Percentiles rank a stretch among this genome's conserved stretches.
phyloP scores from a whole-genome alignment of 148 eudicot species.

The Rhododendron simsii region DNA sequence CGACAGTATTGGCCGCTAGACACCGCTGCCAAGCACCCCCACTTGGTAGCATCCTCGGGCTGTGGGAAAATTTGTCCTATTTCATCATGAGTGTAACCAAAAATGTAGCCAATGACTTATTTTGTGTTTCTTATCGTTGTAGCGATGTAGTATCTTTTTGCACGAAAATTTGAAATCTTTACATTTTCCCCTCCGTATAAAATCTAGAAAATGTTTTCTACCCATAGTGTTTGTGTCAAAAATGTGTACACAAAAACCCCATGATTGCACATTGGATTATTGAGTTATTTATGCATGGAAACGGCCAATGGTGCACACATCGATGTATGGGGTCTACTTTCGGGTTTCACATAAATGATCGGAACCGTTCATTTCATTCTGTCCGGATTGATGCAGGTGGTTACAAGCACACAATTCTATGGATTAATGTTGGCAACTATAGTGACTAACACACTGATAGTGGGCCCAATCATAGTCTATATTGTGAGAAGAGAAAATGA shows the following conservation, averaged over 20 bases:
- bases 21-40: too few species aligned
- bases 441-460: conserved; percentile 54
- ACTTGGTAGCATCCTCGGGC: too few species aligned
- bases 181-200: background rate
- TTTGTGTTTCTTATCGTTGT: background rate
- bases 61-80: too few species aligned
- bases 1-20: too few species aligned
- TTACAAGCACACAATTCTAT: conserved; percentile 28
- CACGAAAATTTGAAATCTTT: background rate
- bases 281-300: background rate
- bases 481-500: conserved; percentile 45
- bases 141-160: background rate
- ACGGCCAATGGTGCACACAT: too few species aligned
- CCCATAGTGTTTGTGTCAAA: background rate
- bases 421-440: conserved; percentile 51
- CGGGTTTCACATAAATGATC: too few species aligned
- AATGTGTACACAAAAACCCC: background rate
- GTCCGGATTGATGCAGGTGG: conserved; percentile 35
- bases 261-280: background rate
- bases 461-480: conserved; percentile 52
- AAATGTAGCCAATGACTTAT: too few species aligned
- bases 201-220: background rate
- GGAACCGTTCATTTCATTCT: background rate
- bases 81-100: too few species aligned
- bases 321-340: too few species aligned